phyloP scores from a whole-genome alignment of 768 basidiomycete genomes.

The Serendipita sp. region DNA sequence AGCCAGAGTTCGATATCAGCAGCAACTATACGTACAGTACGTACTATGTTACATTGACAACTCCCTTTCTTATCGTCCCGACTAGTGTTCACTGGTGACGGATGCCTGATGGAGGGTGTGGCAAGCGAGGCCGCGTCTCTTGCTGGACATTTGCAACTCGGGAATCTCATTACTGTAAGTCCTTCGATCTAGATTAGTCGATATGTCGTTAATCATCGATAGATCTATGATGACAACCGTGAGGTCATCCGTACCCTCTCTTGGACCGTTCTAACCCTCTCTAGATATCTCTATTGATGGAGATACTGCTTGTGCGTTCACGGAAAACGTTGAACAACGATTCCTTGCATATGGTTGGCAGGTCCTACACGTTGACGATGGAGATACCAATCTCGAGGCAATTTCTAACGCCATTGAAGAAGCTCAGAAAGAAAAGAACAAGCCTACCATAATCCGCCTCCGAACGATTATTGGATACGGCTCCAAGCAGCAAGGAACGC shows the following conservation, averaged over 20 bases:
- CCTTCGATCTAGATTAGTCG: slow-evolving; percentile 14
- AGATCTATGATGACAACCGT: slow-evolving; percentile 97
- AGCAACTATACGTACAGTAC: slow-evolving; percentile 81
- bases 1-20: slow-evolving; percentile 62
- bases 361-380: slow-evolving; percentile 68
- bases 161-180: slow-evolving; percentile 80
- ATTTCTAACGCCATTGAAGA: slow-evolving; percentile 69
- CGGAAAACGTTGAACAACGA: slow-evolving; percentile 79
- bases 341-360: slow-evolving; percentile 93
- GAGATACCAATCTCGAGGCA: slow-evolving; percentile 65
- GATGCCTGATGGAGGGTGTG: slow-evolving; percentile 95
- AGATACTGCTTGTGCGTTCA: slow-evolving; percentile 82
- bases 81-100: slow-evolving; percentile 80
- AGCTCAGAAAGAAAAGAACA: slow-evolving; percentile 57
- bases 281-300: slow-evolving; percentile 94
- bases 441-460: slow-evolving; percentile 77
- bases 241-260: slow-evolving; percentile 19
- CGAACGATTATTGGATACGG: slow-evolving; percentile 89
- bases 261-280: background rate
- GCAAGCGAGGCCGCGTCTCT: slow-evolving; percentile 84
- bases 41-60: slow-evolving; percentile 10
- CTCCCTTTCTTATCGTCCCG: slow-evolving; percentile 10
- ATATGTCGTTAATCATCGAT: slow-evolving; percentile 12
- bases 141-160: slow-evolving; percentile 86
- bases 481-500: slow-evolving; percentile 83